phyloP scores from a whole-genome alignment of 306 rosid genomes.

The Casuarina equisetifolia region DNA sequence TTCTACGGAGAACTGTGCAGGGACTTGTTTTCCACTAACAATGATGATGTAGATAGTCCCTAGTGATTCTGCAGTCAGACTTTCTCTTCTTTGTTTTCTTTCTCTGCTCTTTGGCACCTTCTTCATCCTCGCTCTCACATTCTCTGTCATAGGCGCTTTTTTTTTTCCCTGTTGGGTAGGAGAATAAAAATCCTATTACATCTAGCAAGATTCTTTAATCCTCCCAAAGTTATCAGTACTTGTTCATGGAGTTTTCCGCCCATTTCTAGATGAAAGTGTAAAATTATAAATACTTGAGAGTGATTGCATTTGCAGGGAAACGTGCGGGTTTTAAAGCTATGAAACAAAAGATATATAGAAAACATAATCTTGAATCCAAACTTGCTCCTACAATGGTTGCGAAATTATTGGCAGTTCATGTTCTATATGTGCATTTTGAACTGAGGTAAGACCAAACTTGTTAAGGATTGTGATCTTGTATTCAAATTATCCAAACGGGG shows the following conservation, averaged over 20 bases:
- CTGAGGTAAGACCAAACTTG: neutral
- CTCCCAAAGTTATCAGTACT: neutral
- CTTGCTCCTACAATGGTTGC: neutral
- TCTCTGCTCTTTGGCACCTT: neutral
- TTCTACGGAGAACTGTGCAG: conserved; percentile 92
- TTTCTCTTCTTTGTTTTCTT: neutral
- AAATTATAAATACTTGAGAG: neutral
- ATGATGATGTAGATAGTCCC: conserved; percentile 29
- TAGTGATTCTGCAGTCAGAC: neutral
- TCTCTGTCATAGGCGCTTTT: neutral
- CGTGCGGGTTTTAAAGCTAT: no score
- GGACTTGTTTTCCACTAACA: conserved; percentile 69
- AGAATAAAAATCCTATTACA: neutral
- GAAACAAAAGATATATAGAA: neutral
- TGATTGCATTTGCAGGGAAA: neutral
- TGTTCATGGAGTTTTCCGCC: neutral
- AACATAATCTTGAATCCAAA: neutral
- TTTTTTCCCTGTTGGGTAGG: neutral
- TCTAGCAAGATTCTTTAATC: neutral
- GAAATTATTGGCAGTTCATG: no score
- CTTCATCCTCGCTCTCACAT: neutral
- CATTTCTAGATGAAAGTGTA: neutral
- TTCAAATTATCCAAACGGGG: neutral
- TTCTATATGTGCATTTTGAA: neutral
- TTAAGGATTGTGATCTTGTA: neutral